phyloP scores from a whole-genome alignment of 345 rosid species.

The Bretschneidera sinensis region DNA sequence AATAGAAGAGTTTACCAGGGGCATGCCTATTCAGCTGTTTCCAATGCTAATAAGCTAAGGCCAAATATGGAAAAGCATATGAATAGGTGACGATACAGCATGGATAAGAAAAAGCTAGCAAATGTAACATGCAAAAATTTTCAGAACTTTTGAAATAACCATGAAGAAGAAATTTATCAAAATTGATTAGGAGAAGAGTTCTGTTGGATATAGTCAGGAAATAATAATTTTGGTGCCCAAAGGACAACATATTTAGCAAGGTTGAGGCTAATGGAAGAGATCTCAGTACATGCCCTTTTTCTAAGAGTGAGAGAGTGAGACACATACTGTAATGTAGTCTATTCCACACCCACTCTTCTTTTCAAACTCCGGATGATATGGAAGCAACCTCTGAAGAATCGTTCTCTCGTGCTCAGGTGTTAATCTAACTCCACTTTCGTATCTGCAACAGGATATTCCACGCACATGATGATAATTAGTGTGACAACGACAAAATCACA shows the following conservation, averaged over 20 bases:
- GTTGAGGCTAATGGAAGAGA: neutral
- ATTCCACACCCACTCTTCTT: slow-evolving; percentile 86
- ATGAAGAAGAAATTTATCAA: neutral
- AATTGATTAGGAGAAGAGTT: neutral
- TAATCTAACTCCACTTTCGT: slow-evolving; percentile 63
- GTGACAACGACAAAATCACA: neutral
- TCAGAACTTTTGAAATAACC: too few species aligned
- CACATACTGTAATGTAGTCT: slow-evolving; percentile 69
- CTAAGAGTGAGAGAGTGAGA: neutral
- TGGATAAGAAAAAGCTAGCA: too few species aligned
- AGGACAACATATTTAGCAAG: neutral
- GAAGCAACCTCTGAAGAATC: slow-evolving; percentile 73
- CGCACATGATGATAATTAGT: neutral
- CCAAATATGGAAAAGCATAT: too few species aligned
- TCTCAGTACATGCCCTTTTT: neutral
- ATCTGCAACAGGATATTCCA: slow-evolving; percentile 37
- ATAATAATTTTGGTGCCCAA: neutral
- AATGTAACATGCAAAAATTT: too few species aligned
- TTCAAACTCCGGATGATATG: slow-evolving; percentile 71
- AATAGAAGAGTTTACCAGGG: too few species aligned
- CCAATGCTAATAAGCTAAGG: too few species aligned
- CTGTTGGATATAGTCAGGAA: neutral
- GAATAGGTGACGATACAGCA: too few species aligned
- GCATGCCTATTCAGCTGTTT: too few species aligned
- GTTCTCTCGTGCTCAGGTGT: slow-evolving; percentile 71